These are phyloP conservation scores for Xylariaceae sp. DNA, from an alignment of 2,329 filamentous ascomycete genomes.

Conservation along the genomic window DNA sequence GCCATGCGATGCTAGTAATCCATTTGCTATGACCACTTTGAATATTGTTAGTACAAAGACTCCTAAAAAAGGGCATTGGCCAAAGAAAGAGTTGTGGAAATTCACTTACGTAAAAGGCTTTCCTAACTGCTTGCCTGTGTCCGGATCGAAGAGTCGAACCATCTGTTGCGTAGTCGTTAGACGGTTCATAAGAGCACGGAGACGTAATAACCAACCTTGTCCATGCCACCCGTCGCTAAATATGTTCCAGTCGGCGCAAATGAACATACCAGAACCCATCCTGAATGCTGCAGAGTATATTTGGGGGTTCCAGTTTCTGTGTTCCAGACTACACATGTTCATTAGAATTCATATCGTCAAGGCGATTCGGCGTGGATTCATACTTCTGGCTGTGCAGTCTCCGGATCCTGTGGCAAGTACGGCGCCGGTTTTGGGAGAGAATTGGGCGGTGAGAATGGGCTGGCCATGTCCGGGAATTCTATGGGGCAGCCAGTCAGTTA, in stretches of 20 bases:
- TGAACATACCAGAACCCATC: conserved; percentile 82
- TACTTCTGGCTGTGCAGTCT: conserved; percentile 66
- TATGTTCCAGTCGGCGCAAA: conserved; percentile 80
- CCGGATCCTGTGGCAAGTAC: conserved; percentile 72
- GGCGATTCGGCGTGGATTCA: not conserved
- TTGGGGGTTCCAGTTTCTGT: conserved; percentile 87
- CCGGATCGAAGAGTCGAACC: conserved; percentile 83
- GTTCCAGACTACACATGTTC: conserved; percentile 57
- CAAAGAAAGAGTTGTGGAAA: not conserved
- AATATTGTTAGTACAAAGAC: conserved; percentile 1
- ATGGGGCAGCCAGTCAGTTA: conserved; percentile 4
- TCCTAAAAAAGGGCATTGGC: not conserved
- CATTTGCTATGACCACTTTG: conserved; percentile 72
- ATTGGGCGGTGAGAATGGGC: conserved; percentile 52
- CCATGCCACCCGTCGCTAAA: conserved; percentile 87
- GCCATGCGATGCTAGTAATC: conserved; percentile 84
- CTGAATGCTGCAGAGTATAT: conserved; percentile 78
- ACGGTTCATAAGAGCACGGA: not conserved
- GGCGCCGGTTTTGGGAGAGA: conserved; percentile 18
- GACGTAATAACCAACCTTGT: conserved; percentile 47
- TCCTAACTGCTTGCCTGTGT: conserved; percentile 69
- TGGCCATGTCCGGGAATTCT: conserved; percentile 83
- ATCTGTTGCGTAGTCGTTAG: conserved; percentile 37
- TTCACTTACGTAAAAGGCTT: conserved; percentile 54
- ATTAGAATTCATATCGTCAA: conserved; percentile 8